These are phyloP conservation scores for Boletus huronensis DNA, from an alignment of 768 basidiomycete species.

Conservation along the genomic window DNA sequence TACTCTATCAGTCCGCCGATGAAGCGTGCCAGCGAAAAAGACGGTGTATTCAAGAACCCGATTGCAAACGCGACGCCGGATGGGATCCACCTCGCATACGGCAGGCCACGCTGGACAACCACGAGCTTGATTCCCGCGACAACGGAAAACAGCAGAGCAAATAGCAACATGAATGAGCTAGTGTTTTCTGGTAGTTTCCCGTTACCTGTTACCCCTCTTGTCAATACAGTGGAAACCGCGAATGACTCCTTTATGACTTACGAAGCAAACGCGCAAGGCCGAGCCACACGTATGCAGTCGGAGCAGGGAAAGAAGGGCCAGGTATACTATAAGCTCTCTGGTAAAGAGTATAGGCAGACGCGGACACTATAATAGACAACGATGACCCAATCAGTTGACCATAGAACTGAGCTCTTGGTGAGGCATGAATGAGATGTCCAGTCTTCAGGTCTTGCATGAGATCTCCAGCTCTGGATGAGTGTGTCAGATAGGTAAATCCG, in stretches of 20 bases:
- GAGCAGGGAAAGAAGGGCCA: slow-evolving; percentile 92
- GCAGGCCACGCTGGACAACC: slow-evolving; percentile 43
- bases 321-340: slow-evolving; percentile 85
- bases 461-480: slow-evolving; percentile 72
- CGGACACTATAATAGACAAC: slow-evolving; percentile 84
- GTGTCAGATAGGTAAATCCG: slow-evolving; percentile 1
- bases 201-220: slow-evolving; percentile 49
- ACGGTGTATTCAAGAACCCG: slow-evolving; percentile 93
- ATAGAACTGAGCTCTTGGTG: slow-evolving; percentile 91
- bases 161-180: slow-evolving; percentile 72
- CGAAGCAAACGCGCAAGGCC: slow-evolving; percentile 71
- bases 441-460: slow-evolving; percentile 99
- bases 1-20: slow-evolving; percentile 84
- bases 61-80: slow-evolving; percentile 95
- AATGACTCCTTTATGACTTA: slow-evolving; percentile 35
- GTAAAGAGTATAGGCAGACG: slow-evolving; percentile 85
- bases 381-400: slow-evolving; percentile 90
- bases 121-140: slow-evolving; percentile 67
- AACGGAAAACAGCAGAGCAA: slow-evolving; percentile 66
- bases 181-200: slow-evolving; percentile 79
- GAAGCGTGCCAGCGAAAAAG: slow-evolving; percentile 88
- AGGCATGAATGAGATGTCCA: slow-evolving; percentile 87
- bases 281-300: slow-evolving; percentile 93
- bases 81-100: slow-evolving; percentile 76
- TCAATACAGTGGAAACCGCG: not conserved